Base-by-base conservation (phyloP, 1,139 yeast genomes). In the Casaregolazyma suthepensis region DNA sequence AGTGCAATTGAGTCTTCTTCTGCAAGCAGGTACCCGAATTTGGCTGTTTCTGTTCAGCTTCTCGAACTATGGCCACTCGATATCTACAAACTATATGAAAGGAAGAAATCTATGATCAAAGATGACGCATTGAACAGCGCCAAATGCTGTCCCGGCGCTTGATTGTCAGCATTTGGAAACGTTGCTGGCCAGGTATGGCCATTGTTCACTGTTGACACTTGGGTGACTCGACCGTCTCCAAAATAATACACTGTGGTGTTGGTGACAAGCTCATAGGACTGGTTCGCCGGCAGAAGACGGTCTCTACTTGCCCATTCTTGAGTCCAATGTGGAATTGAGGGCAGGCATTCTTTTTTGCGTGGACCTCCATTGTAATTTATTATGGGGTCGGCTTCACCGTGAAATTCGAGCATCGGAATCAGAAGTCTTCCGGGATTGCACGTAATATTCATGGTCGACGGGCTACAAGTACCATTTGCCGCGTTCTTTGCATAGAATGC, bases 401-500 rank as follows among this genome's bases (percentile, higher is more conserved):
- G 52, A 26, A 49, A 49, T 20, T 49, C 52, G 10, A 49, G 29
- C 47, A 49, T 43, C 29, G 52, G 52, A 49, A 49, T 45, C 3
- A 45, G 47, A 2, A 6, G 42, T 29, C 52, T 43, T 17, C 44
- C 48, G 15, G 52, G 40, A 43, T 18, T 49, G 20, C 52, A 49
- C 13, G 43, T 19, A 13, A 49, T 43, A 13, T 29, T 20, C 9
- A 49, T 19, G n/a, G 52, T 45, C 18, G 23, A 10, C 3, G 52
- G 52, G 13, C 45, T n/a, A n/a, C 52, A 49, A 20, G 52, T n/a
- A 12, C 40, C 40, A 13, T 35, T 35, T 15, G 15, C 26, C 2
- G 43, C 15, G 12, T 17, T 29, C 46, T 23, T 15, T 13, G 44
- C 20, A 26, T 49, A 57, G 47, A 62, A 59, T 40, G 46, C 61